Base-by-base conservation (phyloP, 2,329 filamentous ascomycete species). In the Trichoderma koningii region DNA sequence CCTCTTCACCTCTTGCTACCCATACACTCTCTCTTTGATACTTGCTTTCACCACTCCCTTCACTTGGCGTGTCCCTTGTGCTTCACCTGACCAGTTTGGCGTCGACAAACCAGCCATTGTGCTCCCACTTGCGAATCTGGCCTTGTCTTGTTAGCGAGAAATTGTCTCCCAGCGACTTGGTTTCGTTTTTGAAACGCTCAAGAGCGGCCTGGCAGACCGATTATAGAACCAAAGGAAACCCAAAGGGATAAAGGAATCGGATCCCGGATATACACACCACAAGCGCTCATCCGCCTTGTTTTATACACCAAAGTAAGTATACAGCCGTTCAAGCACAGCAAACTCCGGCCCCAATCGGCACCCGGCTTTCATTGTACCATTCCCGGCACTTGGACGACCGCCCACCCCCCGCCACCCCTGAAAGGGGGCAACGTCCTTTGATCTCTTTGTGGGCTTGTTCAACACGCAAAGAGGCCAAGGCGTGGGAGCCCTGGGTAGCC, bases 31-130 rank as follows among this genome's bases (percentile, higher is more conserved):
- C 21, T 59, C 30, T 50, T 60, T 19, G 19, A 26, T 52, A 28
- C 50, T 51, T 38, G 50, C 23, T 55, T 55, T 17, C 26, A 55
- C 41, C 7, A 19, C 30, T 21, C 21, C 59, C 59, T 63, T 63
- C 59, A 63, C 59, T 63, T 55, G 59, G 59, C 50, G 50, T 59
- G 48, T 59, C 42, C 28, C 51, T 53, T 41, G 30, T 53, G 47
- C 38, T 53, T 62, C 50, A 53, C 59, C 48, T 38, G 19, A 17
- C 55, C 47, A 21, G 51, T 55, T 41, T 14, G n/a, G 19, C 51
- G 10, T 41, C 28, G 30, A 38, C 28, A 38, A 14, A 17, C 26
- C 44, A 10, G 38, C 55, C n/a, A 45, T 56, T 56, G 38, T 56
- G 48, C 48, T 61, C 57, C 41, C 45, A 53, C 52, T 10, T 34